Conservation (phyloP, 345 rosid genomes). For the Populus euphratica region DNA sequence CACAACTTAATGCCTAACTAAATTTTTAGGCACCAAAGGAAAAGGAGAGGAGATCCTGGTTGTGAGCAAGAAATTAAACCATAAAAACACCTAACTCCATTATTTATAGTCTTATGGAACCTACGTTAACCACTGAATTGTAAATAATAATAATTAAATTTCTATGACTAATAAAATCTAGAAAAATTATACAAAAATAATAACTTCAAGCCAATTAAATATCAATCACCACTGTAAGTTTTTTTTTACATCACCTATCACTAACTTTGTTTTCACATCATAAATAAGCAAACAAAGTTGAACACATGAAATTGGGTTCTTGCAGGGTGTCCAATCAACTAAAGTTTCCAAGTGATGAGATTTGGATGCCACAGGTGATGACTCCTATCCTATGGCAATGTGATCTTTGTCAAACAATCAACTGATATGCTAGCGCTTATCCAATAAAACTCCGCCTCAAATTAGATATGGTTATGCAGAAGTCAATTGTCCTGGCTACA, state of each 20-base stretch:
- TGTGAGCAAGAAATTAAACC: neutral
- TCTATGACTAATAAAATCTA: neutral
- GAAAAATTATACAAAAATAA: too few species aligned
- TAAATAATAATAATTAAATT: too few species aligned
- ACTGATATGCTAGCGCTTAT: neutral
- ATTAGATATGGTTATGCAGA: neutral
- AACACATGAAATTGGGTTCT: neutral
- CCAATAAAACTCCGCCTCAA: neutral
- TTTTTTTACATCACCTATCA: neutral
- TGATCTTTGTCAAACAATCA: neutral
- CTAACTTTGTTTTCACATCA: neutral
- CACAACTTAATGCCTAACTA: neutral
- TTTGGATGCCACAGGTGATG: neutral
- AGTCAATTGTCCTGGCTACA: too few species aligned
- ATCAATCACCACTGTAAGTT: neutral
- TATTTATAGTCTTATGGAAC: too few species aligned
- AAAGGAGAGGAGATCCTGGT: neutral
- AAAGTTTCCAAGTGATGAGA: slow-evolving; percentile 4
- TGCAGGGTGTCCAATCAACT: neutral
- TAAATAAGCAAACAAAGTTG: neutral
- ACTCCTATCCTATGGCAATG: neutral
- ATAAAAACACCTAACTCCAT: neutral
- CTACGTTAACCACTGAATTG: neutral
- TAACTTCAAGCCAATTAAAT: too few species aligned
- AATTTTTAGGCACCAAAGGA: neutral